Evolutionary conservation across 2,329 filamentous ascomycete species (phyloP).

Genomic region (Bertia moriformis): DNA sequence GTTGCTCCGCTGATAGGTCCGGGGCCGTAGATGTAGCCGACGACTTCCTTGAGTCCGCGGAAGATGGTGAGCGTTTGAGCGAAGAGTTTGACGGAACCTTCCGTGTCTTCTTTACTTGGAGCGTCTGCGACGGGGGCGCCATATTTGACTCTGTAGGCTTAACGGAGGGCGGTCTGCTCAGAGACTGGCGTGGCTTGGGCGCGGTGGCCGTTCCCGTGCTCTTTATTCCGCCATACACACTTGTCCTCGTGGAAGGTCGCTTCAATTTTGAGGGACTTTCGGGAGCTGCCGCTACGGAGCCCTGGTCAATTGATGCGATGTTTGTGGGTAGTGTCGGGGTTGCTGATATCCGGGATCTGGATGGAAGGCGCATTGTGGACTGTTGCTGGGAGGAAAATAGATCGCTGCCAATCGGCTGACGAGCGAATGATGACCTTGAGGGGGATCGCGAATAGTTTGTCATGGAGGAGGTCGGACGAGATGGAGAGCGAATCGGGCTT

Average conservation of each 20-base stretch:
- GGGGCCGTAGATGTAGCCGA: not conserved
- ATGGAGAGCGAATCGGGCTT: constrained; percentile 35
- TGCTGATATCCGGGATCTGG: not conserved
- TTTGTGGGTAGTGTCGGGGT: not conserved
- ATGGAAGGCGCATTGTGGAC: not conserved
- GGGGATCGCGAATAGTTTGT: constrained; percentile 14
- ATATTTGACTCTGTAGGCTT: constrained; percentile 10
- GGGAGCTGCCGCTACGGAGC: not conserved
- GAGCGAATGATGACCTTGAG: constrained; percentile 10
- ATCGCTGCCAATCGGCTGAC: constrained; percentile 14
- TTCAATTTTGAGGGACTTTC: not conserved
- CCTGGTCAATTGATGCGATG: not conserved
- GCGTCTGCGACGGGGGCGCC: constrained; percentile 9
- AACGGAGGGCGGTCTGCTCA: constrained; percentile 6
- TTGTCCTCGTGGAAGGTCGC: not conserved
- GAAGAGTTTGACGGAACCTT: not conserved
- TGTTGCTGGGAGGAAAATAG: constrained; percentile 2
- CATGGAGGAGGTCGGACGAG: constrained; percentile 34
- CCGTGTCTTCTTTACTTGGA: constrained; percentile 6
- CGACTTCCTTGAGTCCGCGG: not conserved
- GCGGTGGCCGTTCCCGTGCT: not conserved
- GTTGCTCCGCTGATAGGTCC: not conserved
- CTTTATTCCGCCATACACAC: not conserved
- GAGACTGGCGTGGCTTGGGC: not conserved
- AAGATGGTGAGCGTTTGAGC: not conserved